Conservation (phyloP, 2,329 filamentous ascomycete genomes). For the Penicillium fuscoglaucum region DNA sequence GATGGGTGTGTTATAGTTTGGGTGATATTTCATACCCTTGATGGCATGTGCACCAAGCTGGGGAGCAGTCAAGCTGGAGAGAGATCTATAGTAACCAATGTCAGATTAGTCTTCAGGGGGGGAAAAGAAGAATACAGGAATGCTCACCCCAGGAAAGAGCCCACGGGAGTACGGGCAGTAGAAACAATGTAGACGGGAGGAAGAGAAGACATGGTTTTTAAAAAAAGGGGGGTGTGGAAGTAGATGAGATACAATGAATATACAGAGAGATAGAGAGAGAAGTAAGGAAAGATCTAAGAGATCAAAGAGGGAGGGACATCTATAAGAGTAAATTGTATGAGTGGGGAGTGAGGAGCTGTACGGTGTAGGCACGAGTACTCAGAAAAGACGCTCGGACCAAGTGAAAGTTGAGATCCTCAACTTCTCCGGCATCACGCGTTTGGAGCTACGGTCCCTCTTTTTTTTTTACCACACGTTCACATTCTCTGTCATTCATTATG, state of each 20-base stretch:
- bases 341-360: slow-evolving; percentile 29
- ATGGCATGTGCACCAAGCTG: slow-evolving; percentile 90
- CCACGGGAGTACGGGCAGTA: slow-evolving; percentile 83
- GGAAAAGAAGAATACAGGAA: slow-evolving; percentile 9
- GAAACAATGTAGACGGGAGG: slow-evolving; percentile 96
- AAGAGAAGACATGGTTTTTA: slow-evolving; percentile 66
- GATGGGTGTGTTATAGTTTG: neutral
- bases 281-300: neutral
- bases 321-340: slow-evolving; percentile 11
- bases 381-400: slow-evolving; percentile 21
- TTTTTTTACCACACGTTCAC: slow-evolving; percentile 26
- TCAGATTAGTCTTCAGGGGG: slow-evolving; percentile 14
- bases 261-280: neutral
- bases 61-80: slow-evolving; percentile 80
- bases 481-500: slow-evolving; percentile 53
- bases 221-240: neutral
- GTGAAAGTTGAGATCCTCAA: slow-evolving; percentile 26
- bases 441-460: slow-evolving; percentile 12
- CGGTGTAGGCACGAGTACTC: slow-evolving; percentile 30
- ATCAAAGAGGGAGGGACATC: slow-evolving; percentile 8
- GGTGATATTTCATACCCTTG: slow-evolving; percentile 64
- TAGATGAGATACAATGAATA: neutral
- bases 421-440: slow-evolving; percentile 22
- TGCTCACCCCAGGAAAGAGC: slow-evolving; percentile 86
- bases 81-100: slow-evolving; percentile 59